Evolutionary conservation across 768 basidiomycete genomes (phyloP), one percentile per base, ranked within the genome.

Genomic region (Hydnomerulius pinastri): DNA sequence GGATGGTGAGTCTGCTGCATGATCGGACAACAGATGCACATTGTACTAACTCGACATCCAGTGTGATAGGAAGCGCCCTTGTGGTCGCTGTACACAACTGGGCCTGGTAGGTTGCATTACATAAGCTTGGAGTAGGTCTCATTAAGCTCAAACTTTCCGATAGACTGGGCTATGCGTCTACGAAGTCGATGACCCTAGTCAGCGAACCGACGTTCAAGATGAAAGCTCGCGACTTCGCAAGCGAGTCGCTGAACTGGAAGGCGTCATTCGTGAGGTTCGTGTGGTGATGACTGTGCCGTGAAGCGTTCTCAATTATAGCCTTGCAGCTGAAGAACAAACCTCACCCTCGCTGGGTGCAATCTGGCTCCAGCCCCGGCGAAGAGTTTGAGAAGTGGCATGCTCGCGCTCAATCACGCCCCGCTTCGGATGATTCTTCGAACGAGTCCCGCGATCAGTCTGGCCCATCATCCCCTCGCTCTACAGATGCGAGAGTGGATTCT

Each of bases 131-230:
- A 21, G 59, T 57, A 29, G 46, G 59, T 46, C 60, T 57, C 39
- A 17, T 46, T n/a, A 29, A 15, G 24, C 42, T 50, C 18, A 54
- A 44, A 21, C 11, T 41, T 17, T 33, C 29, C n/a, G 38, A 36
- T 55, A 89, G 87, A 90, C 87, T 41, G 89, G 88, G 1, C 73
- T 90, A 4, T 92, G 90, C 62, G 85, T 91, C 9, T 92, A 92
- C 58, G 88, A 92, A 64, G 81, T 91, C 6, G 89, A 91, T 59
- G 87, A 89, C 59, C 85, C 85, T 21, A 80, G 67, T 52, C 79
- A 82, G 65, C 75, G 80, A 60, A 71, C 69, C 11, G 63, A 71
- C 43, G 59, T 68, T 9, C 78, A 80, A 52, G 85, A 86, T 50
- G 89, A 91, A 63, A 76, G 76, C 37, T 76, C 81, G 28, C 77